phyloP scores from a whole-genome alignment of 768 basidiomycete species.

The Boletus coccyginus region DNA sequence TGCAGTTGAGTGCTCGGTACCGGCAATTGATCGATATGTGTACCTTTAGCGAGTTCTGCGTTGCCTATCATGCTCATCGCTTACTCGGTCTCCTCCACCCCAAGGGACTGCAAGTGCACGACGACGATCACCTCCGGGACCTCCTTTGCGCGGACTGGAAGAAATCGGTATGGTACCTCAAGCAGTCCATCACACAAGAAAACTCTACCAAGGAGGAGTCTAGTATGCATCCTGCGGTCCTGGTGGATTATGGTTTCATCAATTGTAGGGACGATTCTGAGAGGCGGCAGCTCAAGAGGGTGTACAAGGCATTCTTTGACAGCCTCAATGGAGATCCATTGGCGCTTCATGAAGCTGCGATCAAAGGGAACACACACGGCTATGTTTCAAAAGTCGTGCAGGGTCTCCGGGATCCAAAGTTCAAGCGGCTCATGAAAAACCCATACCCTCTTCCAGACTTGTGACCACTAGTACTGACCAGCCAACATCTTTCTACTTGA shows the following conservation, averaged over 20 bases:
- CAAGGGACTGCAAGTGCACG: neutral
- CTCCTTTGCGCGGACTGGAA: neutral
- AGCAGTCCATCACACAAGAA: neutral
- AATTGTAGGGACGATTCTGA: neutral
- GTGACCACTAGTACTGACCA: neutral
- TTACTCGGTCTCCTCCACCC: neutral
- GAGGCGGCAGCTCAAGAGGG: neutral
- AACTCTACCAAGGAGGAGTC: neutral
- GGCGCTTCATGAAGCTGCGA: neutral
- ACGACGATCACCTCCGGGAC: neutral
- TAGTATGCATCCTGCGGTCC: neutral
- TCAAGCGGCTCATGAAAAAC: neutral
- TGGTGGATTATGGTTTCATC: constrained; percentile 3
- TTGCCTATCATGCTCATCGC: neutral
- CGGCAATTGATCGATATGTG: neutral
- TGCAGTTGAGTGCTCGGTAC: neutral
- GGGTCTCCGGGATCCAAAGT: neutral
- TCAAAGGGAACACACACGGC: neutral
- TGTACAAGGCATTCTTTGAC: neutral
- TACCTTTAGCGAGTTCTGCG: constrained; percentile 2
- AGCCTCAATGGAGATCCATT: neutral
- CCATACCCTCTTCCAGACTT: constrained; percentile 1
- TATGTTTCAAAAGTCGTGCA: neutral
- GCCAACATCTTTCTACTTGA: neutral
- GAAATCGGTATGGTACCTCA: constrained; percentile 3